Evolutionary conservation across 345 rosid genomes (phyloP).

Genomic region (Melastoma malabathricum): DNA sequence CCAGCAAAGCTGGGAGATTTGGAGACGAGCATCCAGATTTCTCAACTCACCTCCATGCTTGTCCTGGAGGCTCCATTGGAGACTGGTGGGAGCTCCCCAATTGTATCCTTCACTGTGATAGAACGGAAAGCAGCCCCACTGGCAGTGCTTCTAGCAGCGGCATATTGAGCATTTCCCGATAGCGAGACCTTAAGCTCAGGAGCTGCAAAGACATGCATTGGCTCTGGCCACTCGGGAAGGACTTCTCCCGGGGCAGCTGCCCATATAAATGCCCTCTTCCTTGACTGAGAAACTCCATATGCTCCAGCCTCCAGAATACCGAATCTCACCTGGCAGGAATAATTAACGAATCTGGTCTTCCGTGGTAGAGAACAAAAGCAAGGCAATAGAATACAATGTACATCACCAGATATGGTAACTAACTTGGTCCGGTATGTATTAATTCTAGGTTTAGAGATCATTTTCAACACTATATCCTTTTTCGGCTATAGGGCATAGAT

Average conservation of each 20-base stretch:
- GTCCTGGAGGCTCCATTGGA: conserved; percentile 48
- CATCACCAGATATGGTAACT: no score
- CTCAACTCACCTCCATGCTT: conserved; percentile 28
- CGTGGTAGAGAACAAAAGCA: no score
- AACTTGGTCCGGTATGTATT: background rate
- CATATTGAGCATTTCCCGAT: conserved; percentile 32
- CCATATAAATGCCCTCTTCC: conserved; percentile 88
- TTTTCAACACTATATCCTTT: background rate
- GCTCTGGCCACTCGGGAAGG: conserved; percentile 98
- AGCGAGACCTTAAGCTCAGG: conserved; percentile 49
- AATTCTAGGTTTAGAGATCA: background rate
- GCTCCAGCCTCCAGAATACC: conserved; percentile 93
- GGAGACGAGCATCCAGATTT: conserved; percentile 2
- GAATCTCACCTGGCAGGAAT: conserved; percentile 55
- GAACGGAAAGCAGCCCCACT: conserved; percentile 82
- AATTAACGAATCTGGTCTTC: no score
- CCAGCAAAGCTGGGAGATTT: background rate
- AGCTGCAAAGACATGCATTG: conserved; percentile 75
- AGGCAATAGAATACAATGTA: no score
- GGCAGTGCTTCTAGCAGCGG: conserved; percentile 68
- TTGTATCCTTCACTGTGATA: conserved; percentile 82
- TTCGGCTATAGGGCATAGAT: background rate
- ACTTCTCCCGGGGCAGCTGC: conserved; percentile 77
- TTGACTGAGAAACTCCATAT: conserved; percentile 75
- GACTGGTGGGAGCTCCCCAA: conserved; percentile 75